These are phyloP conservation scores for Malus domestica DNA, from an alignment of 306 rosid species.

Conservation along the genomic window DNA sequence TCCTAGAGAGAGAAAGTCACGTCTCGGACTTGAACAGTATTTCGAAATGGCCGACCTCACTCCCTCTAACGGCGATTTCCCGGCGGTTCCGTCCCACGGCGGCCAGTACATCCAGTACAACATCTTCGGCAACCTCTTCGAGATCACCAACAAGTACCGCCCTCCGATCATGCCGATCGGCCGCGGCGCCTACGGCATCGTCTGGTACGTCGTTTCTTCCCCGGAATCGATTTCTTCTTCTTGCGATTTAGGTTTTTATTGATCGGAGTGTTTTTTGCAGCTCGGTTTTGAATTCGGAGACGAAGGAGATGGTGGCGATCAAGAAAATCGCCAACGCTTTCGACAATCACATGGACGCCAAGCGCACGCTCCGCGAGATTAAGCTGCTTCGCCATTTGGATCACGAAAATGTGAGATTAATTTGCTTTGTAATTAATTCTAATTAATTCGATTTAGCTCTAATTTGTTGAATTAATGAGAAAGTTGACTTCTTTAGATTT, in stretches of 20 bases:
- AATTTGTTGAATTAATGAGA: background rate
- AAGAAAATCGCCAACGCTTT: constrained; percentile 95
- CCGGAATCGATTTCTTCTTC: background rate
- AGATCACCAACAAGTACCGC: constrained; percentile 73
- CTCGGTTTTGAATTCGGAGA: constrained; percentile 80
- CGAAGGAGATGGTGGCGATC: constrained; percentile 85
- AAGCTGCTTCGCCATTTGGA: constrained; percentile 94
- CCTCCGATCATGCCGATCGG: constrained; percentile 96
- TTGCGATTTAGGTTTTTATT: background rate
- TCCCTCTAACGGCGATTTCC: constrained; percentile 43
- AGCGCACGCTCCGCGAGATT: constrained; percentile 97
- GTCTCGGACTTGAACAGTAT: background rate
- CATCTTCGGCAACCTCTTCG: constrained; percentile 84
- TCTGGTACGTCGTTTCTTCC: constrained; percentile 47
- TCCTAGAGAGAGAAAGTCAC: constrained; percentile 20
- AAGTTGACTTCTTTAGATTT: background rate
- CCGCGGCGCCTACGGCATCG: constrained; percentile 95
- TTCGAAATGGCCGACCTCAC: constrained; percentile 45
- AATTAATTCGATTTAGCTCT: background rate
- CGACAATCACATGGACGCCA: constrained; percentile 92
- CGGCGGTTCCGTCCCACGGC: constrained; percentile 63
- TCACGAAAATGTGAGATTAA: constrained; percentile 82
- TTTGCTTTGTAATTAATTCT: background rate
- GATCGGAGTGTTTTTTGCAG: constrained; percentile 28
- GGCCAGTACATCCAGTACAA: constrained; percentile 78